A percentile compares a stretch with the other conserved stretches of the same genome.
These are phyloP conservation scores for Periconia digitata DNA, from an alignment of 2,329 filamentous ascomycete species.

Conservation along the genomic window DNA sequence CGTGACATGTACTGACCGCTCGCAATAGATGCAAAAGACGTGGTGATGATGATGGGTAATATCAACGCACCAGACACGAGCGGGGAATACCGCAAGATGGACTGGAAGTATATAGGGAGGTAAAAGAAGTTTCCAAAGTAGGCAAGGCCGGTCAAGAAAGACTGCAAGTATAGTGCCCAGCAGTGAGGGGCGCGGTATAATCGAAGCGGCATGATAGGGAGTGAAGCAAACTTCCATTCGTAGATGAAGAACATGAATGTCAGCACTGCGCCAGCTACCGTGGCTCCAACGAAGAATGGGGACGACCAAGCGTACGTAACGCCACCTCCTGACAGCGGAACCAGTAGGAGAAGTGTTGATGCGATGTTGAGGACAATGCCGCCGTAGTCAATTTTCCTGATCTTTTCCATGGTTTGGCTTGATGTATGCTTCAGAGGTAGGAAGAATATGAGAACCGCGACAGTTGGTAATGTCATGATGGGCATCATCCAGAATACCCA, in stretches of 20 bases:
- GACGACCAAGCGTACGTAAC: conserved; percentile 59
- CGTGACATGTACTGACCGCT: conserved; percentile 15
- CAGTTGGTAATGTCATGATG: conserved; percentile 61
- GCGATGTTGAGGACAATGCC: conserved; percentile 34
- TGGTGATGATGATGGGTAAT: conserved; percentile 12
- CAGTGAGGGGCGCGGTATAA: conserved; percentile 33
- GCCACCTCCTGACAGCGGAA: conserved; percentile 65
- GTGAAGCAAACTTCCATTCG: conserved; percentile 58
- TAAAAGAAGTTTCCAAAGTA: conserved; percentile 64
- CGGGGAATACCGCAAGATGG: conserved; percentile 41
- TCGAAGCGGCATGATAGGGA: conserved; percentile 58
- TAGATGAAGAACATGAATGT: conserved; percentile 54
- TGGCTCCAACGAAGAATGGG: conserved; percentile 60
- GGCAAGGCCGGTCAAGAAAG: conserved; percentile 60
- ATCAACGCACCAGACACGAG: conserved; percentile 14
- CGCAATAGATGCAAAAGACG: conserved; percentile 9
- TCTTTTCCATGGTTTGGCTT: conserved; percentile 8
- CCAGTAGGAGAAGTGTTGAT: conserved; percentile 58
- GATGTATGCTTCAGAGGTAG: conserved; percentile 52
- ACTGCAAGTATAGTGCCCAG: conserved; percentile 57
- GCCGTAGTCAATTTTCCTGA: conserved; percentile 40
- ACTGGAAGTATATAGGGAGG: conserved; percentile 63
- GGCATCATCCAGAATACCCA: conserved; percentile 75
- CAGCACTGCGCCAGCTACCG: conserved; percentile 51
- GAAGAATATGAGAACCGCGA: conserved; percentile 61